Base-by-base conservation (phyloP, 164 flowering plant species). In the Stephania cephalantha region DNA sequence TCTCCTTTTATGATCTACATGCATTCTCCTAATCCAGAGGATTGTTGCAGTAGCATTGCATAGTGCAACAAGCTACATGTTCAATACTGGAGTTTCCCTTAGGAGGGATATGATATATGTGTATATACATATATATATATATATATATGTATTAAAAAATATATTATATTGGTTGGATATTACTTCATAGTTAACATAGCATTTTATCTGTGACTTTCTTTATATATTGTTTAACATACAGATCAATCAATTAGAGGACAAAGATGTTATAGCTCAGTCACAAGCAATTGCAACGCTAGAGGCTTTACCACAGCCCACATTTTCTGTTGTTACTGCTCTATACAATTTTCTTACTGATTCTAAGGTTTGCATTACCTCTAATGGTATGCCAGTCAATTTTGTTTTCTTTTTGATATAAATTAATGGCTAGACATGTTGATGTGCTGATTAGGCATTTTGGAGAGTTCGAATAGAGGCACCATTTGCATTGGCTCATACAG, bases 221-320 rank as follows among this genome's bases (percentile, higher is more conserved):
- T 10, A 46, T n/a, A 2, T 29, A 20, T 31, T 20, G 6, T n/a
- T n/a, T 31, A 64, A 18, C 48, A 69, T 73, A 7, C 87, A 93
- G 99, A 89, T 93, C 29, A 93, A 93, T 85, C 98, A 93, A 71
- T 75, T 95, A 75, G 99, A 87, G 83, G 99, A 95, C 78, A 94
- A 85, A 76, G 99, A 95, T 87, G 99, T 93, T 81, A 90, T 95
- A 78, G 95, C 99, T 78, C 99, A 95, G 82, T 84, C 94, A 46
- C 99, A 95, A 77, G 97, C 98, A 52, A 92, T 93, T 79, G 82
- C 84, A 76, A 83, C 86, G 3, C 75, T 95, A n/a, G 90, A 87
- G 81, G 78, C 88, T 48, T 78, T 91, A 48, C 92, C 96, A 12
- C 90, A 87, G 46, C 85, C 82, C 72, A 80, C 96, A 13, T 90